Evolutionary conservation across 441 rosid species (phyloP).

Genomic region (Populus tomentosa): DNA sequence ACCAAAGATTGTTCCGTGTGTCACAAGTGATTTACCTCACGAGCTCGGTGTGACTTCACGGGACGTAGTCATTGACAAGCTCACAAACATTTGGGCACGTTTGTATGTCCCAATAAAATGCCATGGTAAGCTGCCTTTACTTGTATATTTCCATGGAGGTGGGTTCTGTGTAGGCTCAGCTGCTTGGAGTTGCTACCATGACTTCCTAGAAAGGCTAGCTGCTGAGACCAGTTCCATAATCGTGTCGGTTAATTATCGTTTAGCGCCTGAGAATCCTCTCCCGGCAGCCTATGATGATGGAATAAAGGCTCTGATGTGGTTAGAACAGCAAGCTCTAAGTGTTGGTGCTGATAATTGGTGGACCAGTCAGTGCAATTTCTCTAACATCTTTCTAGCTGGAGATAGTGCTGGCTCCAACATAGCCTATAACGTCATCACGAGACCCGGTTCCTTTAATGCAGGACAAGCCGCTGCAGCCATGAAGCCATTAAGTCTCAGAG

Average conservation of each 20-base stretch:
- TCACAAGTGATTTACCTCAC: constrained; percentile 27
- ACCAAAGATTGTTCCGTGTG: constrained; percentile 42
- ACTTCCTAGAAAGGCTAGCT: constrained; percentile 53
- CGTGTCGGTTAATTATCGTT: constrained; percentile 64
- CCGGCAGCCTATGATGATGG: constrained; percentile 81
- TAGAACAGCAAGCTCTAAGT: constrained; percentile 30
- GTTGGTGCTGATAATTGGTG: constrained; percentile 31
- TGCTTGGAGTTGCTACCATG: constrained; percentile 79
- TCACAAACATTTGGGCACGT: constrained; percentile 59
- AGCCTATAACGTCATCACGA: constrained; percentile 44
- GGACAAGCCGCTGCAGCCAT: not conserved
- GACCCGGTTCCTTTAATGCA: constrained; percentile 10
- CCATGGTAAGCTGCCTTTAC: constrained; percentile 39
- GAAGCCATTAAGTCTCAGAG: constrained; percentile 37
- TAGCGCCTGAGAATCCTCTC: constrained; percentile 76
- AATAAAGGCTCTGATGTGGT: constrained; percentile 46
- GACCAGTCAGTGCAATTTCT: constrained; percentile 46
- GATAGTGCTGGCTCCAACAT: constrained; percentile 85
- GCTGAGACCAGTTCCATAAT: constrained; percentile 42
- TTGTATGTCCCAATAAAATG: constrained; percentile 41
- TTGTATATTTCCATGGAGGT: constrained; percentile 85
- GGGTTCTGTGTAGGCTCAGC: constrained; percentile 82
- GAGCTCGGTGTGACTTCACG: constrained; percentile 45
- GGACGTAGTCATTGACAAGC: constrained; percentile 47
- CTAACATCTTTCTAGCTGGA: constrained; percentile 47